A percentile compares a stretch with the other conserved stretches of the same genome.
Evolutionary conservation across 371 early-diverging fungal species (phyloP).

Genomic region (Actinomortierella ambigua): DNA sequence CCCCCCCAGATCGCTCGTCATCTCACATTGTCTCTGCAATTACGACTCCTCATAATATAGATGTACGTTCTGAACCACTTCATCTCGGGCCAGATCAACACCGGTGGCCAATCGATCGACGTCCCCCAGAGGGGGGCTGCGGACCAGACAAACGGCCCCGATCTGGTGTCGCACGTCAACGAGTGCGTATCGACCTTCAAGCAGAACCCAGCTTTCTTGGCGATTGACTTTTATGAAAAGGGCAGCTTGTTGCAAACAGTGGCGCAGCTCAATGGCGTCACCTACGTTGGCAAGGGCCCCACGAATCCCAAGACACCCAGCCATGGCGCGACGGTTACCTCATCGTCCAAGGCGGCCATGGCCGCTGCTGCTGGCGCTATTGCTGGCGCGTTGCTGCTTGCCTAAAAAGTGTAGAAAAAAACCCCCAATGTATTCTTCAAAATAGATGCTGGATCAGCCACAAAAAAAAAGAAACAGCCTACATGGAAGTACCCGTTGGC

Average conservation of each 20-base stretch:
- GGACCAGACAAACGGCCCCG: constrained; percentile 53
- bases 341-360: no score
- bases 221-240: constrained; percentile 78
- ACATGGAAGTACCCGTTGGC: no score
- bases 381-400: no score
- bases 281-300: constrained; percentile 40
- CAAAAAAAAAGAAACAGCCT: no score
- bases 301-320: constrained; percentile 7
- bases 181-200: constrained; percentile 53
- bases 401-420: no score
- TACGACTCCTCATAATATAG: constrained; percentile 9
- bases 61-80: constrained; percentile 71
- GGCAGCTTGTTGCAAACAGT: constrained; percentile 59
- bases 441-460: no score
- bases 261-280: constrained; percentile 70
- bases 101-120: constrained; percentile 44
- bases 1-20: not conserved
- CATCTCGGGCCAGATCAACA: constrained; percentile 49
- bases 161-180: constrained; percentile 50
- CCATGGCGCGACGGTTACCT: not conserved
- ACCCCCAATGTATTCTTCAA: no score
- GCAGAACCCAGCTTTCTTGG: constrained; percentile 69
- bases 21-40: no score
- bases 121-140: constrained; percentile 58
- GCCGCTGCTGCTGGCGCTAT: no score